Conservation (phyloP, 176 grass and related monocot genomes). For the Aechmea fasciata region DNA sequence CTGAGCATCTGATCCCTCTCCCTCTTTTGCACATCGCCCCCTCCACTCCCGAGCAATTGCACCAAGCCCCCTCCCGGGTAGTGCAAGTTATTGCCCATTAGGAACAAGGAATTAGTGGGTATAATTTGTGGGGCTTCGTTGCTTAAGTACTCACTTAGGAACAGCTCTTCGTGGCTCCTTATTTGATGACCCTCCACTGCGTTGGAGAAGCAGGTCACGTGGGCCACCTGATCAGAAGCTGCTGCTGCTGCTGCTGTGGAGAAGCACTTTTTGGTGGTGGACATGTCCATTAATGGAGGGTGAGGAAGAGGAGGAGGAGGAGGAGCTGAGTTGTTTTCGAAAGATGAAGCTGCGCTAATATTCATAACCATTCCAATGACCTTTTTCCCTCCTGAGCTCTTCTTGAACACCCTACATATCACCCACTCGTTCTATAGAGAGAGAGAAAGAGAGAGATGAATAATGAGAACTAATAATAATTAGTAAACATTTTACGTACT, state of each 20-base stretch:
- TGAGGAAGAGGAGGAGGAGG: conserved; percentile 17
- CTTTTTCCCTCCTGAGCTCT: conserved; percentile 24
- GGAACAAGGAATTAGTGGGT: conserved; percentile 7
- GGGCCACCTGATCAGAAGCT: conserved; percentile 17
- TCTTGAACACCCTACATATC: conserved; percentile 78
- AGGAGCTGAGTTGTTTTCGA: no score
- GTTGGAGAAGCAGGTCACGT: conserved; percentile 98
- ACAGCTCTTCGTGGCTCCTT: neutral
- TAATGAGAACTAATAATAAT: neutral
- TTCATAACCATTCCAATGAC: neutral
- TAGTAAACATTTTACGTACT: no score
- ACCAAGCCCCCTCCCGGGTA: conserved; percentile 36
- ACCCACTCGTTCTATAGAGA: conserved; percentile 68
- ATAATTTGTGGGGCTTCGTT: neutral
- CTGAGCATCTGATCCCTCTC: conserved; percentile 26
- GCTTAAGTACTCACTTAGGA: conserved; percentile 19
- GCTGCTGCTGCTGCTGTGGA: neutral
- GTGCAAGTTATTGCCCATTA: conserved; percentile 11
- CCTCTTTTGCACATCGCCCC: conserved; percentile 4
- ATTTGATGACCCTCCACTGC: conserved; percentile 35
- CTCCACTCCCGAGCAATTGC: conserved; percentile 40
- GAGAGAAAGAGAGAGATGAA: neutral
- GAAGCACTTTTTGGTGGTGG: conserved; percentile 4
- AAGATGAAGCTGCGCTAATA: neutral
- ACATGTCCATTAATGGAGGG: conserved; percentile 47